Percentiles rank a stretch among this genome's conserved stretches.
phyloP scores from a whole-genome alignment of 2,329 filamentous ascomycete genomes.

The Byssochlamys sp. region DNA sequence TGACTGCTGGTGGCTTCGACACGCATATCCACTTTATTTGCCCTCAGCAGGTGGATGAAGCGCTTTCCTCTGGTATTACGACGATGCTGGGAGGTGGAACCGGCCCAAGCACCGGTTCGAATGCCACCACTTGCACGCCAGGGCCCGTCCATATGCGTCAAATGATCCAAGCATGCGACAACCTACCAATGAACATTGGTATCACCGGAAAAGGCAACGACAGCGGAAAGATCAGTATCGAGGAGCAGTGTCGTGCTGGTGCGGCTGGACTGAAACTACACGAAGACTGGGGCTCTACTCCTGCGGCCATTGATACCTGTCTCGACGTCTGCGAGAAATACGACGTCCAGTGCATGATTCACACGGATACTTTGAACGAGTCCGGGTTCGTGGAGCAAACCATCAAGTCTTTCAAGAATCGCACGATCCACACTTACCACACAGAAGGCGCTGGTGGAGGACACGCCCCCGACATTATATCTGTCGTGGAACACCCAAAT shows the following conservation, averaged over 20 bases:
- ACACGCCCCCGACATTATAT: slow-evolving; percentile 92
- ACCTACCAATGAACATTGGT: slow-evolving; percentile 73
- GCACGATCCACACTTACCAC: slow-evolving; percentile 93
- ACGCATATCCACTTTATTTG: slow-evolving; percentile 91
- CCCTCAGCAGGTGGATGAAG: slow-evolving; percentile 78
- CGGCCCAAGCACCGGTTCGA: slow-evolving; percentile 83
- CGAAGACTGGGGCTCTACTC: slow-evolving; percentile 91
- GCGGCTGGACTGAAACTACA: slow-evolving; percentile 87
- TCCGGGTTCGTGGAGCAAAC: slow-evolving; percentile 94
- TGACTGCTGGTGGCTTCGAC: slow-evolving; percentile 84
- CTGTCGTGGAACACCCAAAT: slow-evolving; percentile 77
- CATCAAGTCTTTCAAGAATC: slow-evolving; percentile 70
- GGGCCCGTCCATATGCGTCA: slow-evolving; percentile 70
- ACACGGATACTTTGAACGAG: slow-evolving; percentile 93
- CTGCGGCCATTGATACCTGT: slow-evolving; percentile 82
- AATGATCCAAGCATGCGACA: slow-evolving; percentile 82
- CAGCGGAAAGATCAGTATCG: slow-evolving; percentile 57
- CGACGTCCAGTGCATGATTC: slow-evolving; percentile 87
- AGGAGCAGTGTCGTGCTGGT: slow-evolving; percentile 72
- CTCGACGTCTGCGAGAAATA: slow-evolving; percentile 77
- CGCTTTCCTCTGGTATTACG: slow-evolving; percentile 75
- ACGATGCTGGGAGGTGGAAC: slow-evolving; percentile 86
- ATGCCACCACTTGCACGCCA: slow-evolving; percentile 87
- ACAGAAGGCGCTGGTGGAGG: slow-evolving; percentile 91
- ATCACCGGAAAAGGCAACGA: slow-evolving; percentile 95